Evolutionary conservation across 306 rosid genomes (phyloP).

Genomic region (Ormosia emarginata): DNA sequence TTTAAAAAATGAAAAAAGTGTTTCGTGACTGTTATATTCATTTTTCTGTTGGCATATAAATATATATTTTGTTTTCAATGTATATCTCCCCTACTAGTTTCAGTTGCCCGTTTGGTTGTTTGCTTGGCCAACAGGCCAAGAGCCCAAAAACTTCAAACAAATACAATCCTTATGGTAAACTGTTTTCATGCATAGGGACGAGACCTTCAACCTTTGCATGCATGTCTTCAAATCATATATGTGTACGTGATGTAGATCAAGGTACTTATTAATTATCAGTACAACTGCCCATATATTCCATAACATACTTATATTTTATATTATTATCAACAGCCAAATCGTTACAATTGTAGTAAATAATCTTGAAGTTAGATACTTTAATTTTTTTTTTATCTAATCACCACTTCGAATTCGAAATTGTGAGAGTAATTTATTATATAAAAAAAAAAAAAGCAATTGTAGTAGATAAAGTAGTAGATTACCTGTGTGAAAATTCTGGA

Average conservation of each 20-base stretch:
- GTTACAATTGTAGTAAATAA: background rate
- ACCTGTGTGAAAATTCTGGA: constrained; percentile 69
- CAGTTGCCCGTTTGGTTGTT: background rate
- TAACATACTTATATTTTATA: background rate
- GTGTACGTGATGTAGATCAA: background rate
- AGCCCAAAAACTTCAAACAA: background rate
- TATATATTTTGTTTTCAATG: too few species aligned
- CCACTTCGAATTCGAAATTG: too few species aligned
- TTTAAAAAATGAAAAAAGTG: too few species aligned
- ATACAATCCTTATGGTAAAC: background rate
- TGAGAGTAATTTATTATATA: too few species aligned
- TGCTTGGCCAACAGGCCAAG: background rate
- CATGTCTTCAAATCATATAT: background rate
- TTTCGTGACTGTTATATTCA: too few species aligned
- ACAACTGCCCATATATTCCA: background rate
- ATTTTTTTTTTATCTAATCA: too few species aligned
- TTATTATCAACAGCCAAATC: background rate
- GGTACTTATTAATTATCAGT: too few species aligned
- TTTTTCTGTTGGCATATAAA: too few species aligned
- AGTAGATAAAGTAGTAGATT: background rate
- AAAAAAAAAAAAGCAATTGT: too few species aligned
- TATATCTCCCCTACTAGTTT: too few species aligned
- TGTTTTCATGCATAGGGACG: background rate
- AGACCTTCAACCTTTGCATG: background rate
- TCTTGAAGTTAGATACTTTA: too few species aligned